Conservation (phyloP, 2,329 filamentous ascomycete species). For the Ophiostoma sp. region DNA sequence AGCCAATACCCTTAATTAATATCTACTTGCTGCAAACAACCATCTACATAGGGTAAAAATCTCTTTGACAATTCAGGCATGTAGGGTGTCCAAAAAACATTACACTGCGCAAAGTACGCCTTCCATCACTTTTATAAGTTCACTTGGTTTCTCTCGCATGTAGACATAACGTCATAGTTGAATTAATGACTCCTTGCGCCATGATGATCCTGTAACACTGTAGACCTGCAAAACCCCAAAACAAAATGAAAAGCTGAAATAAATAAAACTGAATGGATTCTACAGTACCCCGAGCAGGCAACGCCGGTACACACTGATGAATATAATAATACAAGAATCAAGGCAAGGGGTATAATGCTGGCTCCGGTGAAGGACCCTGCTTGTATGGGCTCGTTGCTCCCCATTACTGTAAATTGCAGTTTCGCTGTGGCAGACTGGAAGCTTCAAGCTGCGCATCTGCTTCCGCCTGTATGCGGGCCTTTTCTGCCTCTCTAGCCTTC, state of each 20-base stretch:
- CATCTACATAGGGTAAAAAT: not conserved
- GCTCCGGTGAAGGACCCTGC: not conserved
- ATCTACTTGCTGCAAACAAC: not conserved
- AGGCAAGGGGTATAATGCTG: constrained; percentile 10
- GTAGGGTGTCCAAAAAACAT: too few relatives aligned
- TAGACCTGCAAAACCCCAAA: too few relatives aligned
- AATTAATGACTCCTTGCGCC: constrained; percentile 11
- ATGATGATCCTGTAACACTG: not conserved
- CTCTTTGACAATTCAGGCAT: not conserved
- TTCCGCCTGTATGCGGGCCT: not conserved
- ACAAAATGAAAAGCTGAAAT: not conserved
- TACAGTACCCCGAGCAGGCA: not conserved
- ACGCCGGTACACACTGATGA: constrained; percentile 1
- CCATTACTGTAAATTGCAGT: not conserved
- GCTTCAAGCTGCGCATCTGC: not conserved
- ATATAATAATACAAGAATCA: constrained; percentile 10
- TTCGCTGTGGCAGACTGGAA: not conserved
- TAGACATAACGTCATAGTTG: not conserved
- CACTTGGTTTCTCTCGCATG: not conserved
- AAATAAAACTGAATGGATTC: not conserved
- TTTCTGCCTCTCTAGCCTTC: not conserved
- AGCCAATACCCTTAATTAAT: not conserved
- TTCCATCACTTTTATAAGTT: not conserved
- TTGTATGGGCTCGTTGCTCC: not conserved
- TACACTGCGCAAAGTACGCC: not conserved